Percentiles rank a stretch among this genome's conserved stretches.
Conservation (phyloP, 306 rosid genomes). For the Pterocarpus macrocarpus region DNA sequence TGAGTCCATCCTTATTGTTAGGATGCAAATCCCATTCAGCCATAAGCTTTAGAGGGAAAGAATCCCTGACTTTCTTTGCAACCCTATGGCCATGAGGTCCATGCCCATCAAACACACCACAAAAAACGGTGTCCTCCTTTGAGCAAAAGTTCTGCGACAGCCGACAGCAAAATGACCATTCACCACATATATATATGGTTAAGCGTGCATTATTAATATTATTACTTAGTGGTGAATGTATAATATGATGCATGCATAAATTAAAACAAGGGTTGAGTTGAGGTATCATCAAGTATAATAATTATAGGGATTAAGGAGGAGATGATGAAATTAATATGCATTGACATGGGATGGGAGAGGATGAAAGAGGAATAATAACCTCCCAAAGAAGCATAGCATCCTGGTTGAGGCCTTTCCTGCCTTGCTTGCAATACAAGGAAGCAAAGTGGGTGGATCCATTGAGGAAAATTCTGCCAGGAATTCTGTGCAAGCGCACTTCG, state of each 20-base stretch:
- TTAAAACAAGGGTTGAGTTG: too few species aligned
- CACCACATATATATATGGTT: too few species aligned
- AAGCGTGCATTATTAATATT: too few species aligned
- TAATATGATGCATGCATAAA: too few species aligned
- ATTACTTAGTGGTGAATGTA: too few species aligned
- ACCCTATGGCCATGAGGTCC: conserved; percentile 88
- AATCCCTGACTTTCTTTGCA: conserved; percentile 85
- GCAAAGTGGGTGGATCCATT: conserved; percentile 71
- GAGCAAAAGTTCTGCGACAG: conserved; percentile 63
- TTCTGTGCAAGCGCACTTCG: conserved; percentile 59
- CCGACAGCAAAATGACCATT: neutral
- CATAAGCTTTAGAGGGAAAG: conserved; percentile 73
- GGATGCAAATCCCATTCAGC: conserved; percentile 64
- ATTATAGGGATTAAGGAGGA: too few species aligned
- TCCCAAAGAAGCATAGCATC: conserved; percentile 96
- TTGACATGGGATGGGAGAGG: too few species aligned
- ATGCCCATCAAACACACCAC: conserved; percentile 98
- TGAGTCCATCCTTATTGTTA: conserved; percentile 18
- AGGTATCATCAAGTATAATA: too few species aligned
- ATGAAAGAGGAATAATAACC: conserved; percentile 44
- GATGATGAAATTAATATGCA: too few species aligned
- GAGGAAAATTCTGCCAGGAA: conserved; percentile 70
- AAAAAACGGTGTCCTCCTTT: conserved; percentile 60
- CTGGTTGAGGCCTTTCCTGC: conserved; percentile 80
- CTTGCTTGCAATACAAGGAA: conserved; percentile 75